Conservation (phyloP, 75 land plant species). For the Pinus tabuliformis region DNA sequence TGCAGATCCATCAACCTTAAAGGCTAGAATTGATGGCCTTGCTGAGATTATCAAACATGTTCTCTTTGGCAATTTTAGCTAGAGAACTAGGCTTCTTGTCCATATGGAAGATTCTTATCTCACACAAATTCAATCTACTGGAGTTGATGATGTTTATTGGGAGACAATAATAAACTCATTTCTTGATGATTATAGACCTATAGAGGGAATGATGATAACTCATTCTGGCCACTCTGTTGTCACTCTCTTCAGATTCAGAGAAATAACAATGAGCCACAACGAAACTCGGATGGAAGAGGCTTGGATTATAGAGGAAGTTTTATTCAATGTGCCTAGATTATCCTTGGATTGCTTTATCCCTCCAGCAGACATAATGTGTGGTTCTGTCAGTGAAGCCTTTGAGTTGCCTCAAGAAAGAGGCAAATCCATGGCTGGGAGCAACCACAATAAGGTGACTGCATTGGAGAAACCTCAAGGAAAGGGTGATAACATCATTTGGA, state of each 20-base stretch:
- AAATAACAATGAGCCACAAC: constrained; percentile 55
- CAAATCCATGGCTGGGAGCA: constrained; percentile 14
- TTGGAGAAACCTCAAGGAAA: constrained; percentile 19
- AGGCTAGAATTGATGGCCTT: constrained; percentile 43
- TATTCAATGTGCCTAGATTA: constrained; percentile 66
- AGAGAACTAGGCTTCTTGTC: constrained; percentile 63
- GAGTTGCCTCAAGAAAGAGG: constrained; percentile 38
- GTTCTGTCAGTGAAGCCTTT: constrained; percentile 44
- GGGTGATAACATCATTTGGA: constrained; percentile 24
- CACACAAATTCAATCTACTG: constrained; percentile 32
- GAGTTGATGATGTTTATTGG: constrained; percentile 53
- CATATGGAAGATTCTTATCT: constrained; percentile 76
- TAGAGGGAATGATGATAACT: constrained; percentile 65
- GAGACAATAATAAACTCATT: constrained; percentile 66
- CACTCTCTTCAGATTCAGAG: constrained; percentile 68
- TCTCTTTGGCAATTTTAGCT: constrained; percentile 82
- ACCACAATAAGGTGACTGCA: constrained; percentile 33
- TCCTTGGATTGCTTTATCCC: constrained; percentile 58
- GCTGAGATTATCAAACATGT: constrained; percentile 77
- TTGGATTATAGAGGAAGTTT: constrained; percentile 74
- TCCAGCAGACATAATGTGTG: constrained; percentile 49
- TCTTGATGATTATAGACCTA: constrained; percentile 51
- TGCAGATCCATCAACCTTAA: constrained; percentile 39
- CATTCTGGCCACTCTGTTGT: constrained; percentile 54
- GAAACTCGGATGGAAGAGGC: constrained; percentile 55